Evolutionary conservation across 1,284 basidiomycete genomes (phyloP).

Genomic region (Apiotrichum mycotoxinovorans): DNA sequence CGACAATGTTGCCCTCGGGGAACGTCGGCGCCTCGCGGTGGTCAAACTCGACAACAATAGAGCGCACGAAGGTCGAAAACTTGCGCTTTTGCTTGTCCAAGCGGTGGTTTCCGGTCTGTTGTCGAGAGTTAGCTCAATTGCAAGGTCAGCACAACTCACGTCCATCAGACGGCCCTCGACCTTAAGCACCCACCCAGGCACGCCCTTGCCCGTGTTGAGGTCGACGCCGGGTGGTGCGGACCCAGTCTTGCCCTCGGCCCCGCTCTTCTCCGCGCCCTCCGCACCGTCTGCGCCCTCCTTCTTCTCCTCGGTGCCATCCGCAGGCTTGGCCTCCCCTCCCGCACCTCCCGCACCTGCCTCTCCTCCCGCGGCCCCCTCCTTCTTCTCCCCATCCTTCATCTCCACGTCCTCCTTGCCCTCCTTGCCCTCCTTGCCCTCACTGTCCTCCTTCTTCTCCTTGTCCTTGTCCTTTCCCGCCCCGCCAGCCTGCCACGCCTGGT

Average conservation of each 20-base stretch:
- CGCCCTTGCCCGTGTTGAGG: constrained; percentile 65
- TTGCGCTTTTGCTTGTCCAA: constrained; percentile 70
- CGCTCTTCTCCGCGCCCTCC: neutral
- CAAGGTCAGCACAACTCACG: constrained; percentile 37
- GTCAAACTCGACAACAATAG: constrained; percentile 80
- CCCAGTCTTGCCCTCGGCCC: neutral
- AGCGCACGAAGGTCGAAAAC: constrained; percentile 81
- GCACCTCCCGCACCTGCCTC: no score
- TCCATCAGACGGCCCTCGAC: constrained; percentile 81
- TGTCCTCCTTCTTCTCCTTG: constrained; percentile 11
- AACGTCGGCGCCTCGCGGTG: constrained; percentile 72
- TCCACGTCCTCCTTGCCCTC: constrained; percentile 3
- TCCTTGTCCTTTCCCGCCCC: constrained; percentile 4
- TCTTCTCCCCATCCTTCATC: constrained; percentile 10
- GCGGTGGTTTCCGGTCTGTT: constrained; percentile 58
- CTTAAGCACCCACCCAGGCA: constrained; percentile 85
- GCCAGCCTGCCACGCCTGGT: constrained; percentile 75
- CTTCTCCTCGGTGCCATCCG: neutral
- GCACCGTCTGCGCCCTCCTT: neutral
- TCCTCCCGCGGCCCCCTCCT: no score
- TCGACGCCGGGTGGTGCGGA: constrained; percentile 39
- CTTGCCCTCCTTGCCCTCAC: constrained; percentile 5
- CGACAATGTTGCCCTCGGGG: constrained; percentile 59
- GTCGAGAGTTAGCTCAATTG: constrained; percentile 3
- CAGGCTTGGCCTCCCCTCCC: neutral